phyloP scores from a whole-genome alignment of 768 basidiomycete genomes.

The Scleroderma bovista region DNA sequence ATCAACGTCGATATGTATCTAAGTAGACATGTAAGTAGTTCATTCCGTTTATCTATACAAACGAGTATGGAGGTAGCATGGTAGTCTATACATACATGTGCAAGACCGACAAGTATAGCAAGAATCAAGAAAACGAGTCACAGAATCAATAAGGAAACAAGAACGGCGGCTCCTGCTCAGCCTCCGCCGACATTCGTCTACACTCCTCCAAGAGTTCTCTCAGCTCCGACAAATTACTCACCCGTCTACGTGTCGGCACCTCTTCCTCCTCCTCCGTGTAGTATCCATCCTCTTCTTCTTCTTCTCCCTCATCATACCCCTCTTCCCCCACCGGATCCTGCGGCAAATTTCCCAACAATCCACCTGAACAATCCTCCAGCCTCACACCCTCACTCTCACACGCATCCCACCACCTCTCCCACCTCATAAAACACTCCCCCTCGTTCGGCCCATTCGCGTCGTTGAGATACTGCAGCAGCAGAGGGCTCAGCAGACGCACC shows the following conservation, averaged over 20 bases:
- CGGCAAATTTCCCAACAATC: slow-evolving; percentile 43
- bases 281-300: slow-evolving; percentile 27
- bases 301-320: slow-evolving; percentile 30
- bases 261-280: slow-evolving; percentile 30
- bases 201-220: slow-evolving; percentile 55
- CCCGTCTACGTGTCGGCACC: slow-evolving; percentile 15
- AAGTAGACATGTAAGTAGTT: neutral
- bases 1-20: no score
- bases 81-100: no score
- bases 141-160: slow-evolving; percentile 7
- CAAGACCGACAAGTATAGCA: no score
- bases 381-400: slow-evolving; percentile 46
- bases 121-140: no score
- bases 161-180: slow-evolving; percentile 24
- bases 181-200: slow-evolving; percentile 36
- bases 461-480: slow-evolving; percentile 54
- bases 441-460: slow-evolving; percentile 43
- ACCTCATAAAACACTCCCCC: slow-evolving; percentile 41
- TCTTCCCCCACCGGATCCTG: slow-evolving; percentile 28
- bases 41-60: no score
- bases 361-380: slow-evolving; percentile 75
- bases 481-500: slow-evolving; percentile 53
- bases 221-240: slow-evolving; percentile 36
- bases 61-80: no score
- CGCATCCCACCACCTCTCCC: slow-evolving; percentile 65